A percentile compares a stretch with the other conserved stretches of the same genome.
phyloP scores from a whole-genome alignment of 2,329 filamentous ascomycete species.

The Colletotrichum incanum region DNA sequence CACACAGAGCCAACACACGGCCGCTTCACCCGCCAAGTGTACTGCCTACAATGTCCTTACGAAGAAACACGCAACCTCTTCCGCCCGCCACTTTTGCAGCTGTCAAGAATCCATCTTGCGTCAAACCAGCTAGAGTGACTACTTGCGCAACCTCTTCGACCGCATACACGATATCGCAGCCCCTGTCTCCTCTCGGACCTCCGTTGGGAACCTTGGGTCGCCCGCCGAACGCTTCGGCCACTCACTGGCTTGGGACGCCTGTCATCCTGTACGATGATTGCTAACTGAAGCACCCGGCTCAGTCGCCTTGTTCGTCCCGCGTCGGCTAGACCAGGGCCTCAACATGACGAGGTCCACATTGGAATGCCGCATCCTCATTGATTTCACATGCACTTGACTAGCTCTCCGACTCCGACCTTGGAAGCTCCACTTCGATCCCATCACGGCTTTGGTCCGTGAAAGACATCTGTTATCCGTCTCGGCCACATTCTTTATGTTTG shows the following conservation, averaged over 20 bases:
- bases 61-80: constrained; percentile 1
- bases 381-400: constrained; percentile 14
- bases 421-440: not conserved
- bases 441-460: not conserved
- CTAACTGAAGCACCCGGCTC: constrained; percentile 23
- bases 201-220: constrained; percentile 27
- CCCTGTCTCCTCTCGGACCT: constrained; percentile 42
- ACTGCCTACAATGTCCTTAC: not conserved
- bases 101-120: constrained; percentile 33
- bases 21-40: constrained; percentile 9
- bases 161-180: constrained; percentile 35
- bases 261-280: constrained; percentile 18
- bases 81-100: constrained; percentile 20
- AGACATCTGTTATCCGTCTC: not conserved
- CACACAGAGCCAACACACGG: constrained; percentile 29
- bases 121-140: constrained; percentile 18
- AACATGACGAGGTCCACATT: constrained; percentile 5
- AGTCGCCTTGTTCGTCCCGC: not conserved
- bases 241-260: constrained; percentile 7
- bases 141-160: constrained; percentile 7
- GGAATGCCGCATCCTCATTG: not conserved
- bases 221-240: not conserved
- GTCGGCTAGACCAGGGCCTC: not conserved
- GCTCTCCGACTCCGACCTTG: not conserved
- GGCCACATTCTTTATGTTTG: not conserved